These are phyloP conservation scores for Coix lacrymajobi DNA, from an alignment of 176 grass and related monocot genomes.

Conservation along the genomic window DNA sequence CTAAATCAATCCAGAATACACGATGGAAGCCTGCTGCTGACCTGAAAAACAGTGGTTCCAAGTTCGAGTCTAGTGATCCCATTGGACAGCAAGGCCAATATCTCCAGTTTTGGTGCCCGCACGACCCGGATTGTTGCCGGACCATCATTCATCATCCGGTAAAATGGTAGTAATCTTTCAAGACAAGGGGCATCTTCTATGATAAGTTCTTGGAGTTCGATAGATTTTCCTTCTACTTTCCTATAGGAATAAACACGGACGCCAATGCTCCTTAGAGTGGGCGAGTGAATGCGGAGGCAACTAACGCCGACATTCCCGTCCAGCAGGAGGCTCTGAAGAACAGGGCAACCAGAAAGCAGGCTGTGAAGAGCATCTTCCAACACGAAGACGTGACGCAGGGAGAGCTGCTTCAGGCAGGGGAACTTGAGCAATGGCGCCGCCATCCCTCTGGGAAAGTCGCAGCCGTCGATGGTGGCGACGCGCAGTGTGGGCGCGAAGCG, in stretches of 20 bases:
- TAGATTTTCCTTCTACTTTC: neutral
- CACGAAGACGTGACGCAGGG: neutral
- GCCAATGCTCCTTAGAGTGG: neutral
- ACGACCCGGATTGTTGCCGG: neutral
- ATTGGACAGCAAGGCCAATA: neutral
- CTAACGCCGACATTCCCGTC: neutral
- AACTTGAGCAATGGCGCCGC: neutral
- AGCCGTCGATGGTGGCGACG: fast-evolving
- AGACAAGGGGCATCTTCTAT: conserved; percentile 1
- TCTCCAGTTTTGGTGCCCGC: neutral
- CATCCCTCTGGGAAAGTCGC: neutral
- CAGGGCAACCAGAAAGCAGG: neutral
- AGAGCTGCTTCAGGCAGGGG: neutral
- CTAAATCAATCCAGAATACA: neutral
- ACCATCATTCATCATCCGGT: fast-evolving
- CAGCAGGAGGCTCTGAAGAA: neutral
- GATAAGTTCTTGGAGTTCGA: neutral
- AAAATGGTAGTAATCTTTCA: neutral
- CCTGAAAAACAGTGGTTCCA: neutral
- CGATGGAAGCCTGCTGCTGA: neutral
- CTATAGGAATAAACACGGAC: neutral
- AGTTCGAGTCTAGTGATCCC: neutral
- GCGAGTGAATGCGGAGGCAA: conserved; percentile 8
- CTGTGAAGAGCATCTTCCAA: neutral
- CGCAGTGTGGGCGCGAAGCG: neutral